Conservation (phyloP, 2,329 filamentous ascomycete genomes). For the Penicillium sp. region DNA sequence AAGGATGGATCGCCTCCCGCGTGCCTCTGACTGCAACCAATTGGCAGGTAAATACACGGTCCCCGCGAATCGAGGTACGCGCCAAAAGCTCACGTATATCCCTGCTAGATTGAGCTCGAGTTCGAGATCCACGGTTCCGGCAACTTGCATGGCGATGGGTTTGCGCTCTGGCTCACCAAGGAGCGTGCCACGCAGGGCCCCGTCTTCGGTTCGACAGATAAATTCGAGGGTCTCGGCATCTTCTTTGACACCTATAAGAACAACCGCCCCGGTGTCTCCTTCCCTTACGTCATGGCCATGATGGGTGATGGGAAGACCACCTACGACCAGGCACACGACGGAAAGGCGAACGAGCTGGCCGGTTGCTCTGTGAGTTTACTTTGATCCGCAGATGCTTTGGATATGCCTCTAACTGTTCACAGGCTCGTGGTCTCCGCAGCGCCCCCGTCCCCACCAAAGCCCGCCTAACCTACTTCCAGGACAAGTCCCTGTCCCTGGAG, state of each 20-base stretch:
- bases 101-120: constrained; percentile 73
- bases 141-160: constrained; percentile 89
- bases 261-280: constrained; percentile 90
- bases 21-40: constrained; percentile 96
- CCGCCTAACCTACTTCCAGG: constrained; percentile 91
- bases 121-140: constrained; percentile 90
- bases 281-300: constrained; percentile 99
- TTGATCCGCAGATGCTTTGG: not conserved
- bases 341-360: constrained; percentile 86
- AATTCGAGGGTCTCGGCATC: constrained; percentile 89
- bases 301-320: constrained; percentile 81
- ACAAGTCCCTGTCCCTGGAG: constrained; percentile 85
- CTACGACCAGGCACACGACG: constrained; percentile 93
- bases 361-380: constrained; percentile 70
- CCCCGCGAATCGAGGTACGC: not conserved
- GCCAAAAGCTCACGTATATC: not conserved
- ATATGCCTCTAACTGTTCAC: not conserved
- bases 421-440: constrained; percentile 82
- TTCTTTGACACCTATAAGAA: constrained; percentile 99
- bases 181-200: constrained; percentile 75
- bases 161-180: constrained; percentile 98
- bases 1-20: constrained; percentile 89
- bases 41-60: constrained; percentile 66
- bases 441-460: constrained; percentile 77
- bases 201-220: constrained; percentile 84